Percentiles rank a stretch among this genome's conserved stretches.
phyloP scores from a whole-genome alignment of 495 filamentous ascomycete species.

The Corynascus novoguineensis region DNA sequence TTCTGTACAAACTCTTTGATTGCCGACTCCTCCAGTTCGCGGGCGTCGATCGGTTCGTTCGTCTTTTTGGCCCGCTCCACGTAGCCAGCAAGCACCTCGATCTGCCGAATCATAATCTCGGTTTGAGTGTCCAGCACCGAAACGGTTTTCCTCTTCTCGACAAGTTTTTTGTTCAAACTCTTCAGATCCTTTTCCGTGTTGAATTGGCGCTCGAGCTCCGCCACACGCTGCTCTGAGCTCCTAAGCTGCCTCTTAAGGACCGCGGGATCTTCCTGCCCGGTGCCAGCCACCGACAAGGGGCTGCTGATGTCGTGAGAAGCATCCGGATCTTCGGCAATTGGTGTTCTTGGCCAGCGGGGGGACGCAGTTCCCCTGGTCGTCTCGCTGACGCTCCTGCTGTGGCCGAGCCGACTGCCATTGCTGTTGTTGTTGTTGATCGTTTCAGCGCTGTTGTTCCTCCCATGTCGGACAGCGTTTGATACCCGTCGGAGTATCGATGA shows the following conservation, averaged over 20 bases:
- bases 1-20: conserved; percentile 84
- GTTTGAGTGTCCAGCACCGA: conserved; percentile 92
- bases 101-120: conserved; percentile 88
- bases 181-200: conserved; percentile 72
- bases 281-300: conserved; percentile 56
- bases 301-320: conserved; percentile 63
- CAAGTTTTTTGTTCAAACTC: conserved; percentile 75
- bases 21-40: conserved; percentile 74
- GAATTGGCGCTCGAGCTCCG: conserved; percentile 72
- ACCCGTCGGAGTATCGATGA: conserved; percentile 78
- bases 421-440: conserved; percentile 49
- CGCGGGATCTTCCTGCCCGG: conserved; percentile 58
- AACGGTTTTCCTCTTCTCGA: conserved; percentile 92
- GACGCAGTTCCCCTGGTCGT: conserved; percentile 51
- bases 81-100: conserved; percentile 71
- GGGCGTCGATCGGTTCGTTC: conserved; percentile 65
- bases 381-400: conserved; percentile 52
- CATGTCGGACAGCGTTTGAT: conserved; percentile 88
- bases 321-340: conserved; percentile 59
- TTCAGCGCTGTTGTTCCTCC: conserved; percentile 72
- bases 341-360: conserved; percentile 66
- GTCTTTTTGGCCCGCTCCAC: conserved; percentile 63
- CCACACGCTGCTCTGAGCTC: conserved; percentile 71
- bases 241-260: conserved; percentile 72
- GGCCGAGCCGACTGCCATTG: conserved; percentile 32